Evolutionary conservation across 208 protist species (phyloP).

Genomic region (Wallacemonas sp.): DNA sequence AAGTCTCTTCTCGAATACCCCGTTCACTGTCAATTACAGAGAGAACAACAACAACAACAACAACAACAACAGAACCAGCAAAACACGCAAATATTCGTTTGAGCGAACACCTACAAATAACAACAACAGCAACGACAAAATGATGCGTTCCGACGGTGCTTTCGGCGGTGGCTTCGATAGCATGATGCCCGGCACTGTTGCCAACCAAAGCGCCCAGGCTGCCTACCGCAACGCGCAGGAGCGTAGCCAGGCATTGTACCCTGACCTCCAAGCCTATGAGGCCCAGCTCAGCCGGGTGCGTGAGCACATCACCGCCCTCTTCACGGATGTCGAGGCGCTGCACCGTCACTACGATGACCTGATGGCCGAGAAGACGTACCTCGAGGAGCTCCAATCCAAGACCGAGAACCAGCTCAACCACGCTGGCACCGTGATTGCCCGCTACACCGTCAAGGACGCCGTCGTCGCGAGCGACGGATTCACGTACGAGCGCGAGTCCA

Average conservation of each 20-base stretch:
- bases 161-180: conserved; percentile 30
- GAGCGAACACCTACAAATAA: too few relatives aligned
- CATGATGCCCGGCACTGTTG: conserved; percentile 26
- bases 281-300: conserved; percentile 42
- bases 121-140: conserved; percentile 14
- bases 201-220: conserved; percentile 33
- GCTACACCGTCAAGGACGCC: conserved; percentile 81
- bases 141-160: conserved; percentile 14
- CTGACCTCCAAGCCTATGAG: conserved; percentile 52
- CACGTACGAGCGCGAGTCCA: conserved; percentile 89
- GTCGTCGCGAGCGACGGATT: conserved; percentile 91
- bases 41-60: background rate
- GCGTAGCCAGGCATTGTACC: conserved; percentile 30
- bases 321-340: conserved; percentile 45
- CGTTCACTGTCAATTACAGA: too few relatives aligned
- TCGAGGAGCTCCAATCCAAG: conserved; percentile 37
- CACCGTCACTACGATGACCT: conserved; percentile 66
- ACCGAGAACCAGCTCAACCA: conserved; percentile 60
- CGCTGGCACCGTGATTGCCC: conserved; percentile 60
- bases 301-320: conserved; percentile 44
- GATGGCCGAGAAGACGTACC: conserved; percentile 50
- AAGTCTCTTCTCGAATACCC: too few relatives aligned
- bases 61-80: conserved; percentile 6
- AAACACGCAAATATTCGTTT: too few relatives aligned
- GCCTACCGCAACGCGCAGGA: conserved; percentile 54